phyloP scores from a whole-genome alignment of 2,329 filamentous ascomycete species.

The Stachybotrys chartarum region DNA sequence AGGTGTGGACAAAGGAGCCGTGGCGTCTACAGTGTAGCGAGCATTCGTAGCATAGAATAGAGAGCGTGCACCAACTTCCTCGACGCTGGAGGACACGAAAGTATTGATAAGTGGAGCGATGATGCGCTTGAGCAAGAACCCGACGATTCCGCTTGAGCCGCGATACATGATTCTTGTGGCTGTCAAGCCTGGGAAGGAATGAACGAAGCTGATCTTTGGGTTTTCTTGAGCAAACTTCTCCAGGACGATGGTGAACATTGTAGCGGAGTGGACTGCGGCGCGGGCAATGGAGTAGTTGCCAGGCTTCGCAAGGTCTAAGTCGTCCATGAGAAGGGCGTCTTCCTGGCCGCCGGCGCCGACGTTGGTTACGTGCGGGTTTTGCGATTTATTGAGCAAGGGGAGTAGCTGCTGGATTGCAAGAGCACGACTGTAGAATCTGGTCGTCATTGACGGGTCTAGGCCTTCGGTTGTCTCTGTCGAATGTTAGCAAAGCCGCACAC shows the following conservation, averaged over 20 bases:
- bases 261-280: slow-evolving; percentile 35
- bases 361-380: slow-evolving; percentile 38
- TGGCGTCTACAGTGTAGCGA: slow-evolving; percentile 7
- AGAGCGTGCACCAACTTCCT: slow-evolving; percentile 12
- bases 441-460: slow-evolving; percentile 41
- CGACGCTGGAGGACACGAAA: slow-evolving; percentile 5
- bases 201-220: slow-evolving; percentile 29
- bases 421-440: slow-evolving; percentile 51
- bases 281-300: slow-evolving; percentile 24
- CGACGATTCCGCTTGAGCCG: slow-evolving; percentile 9
- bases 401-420: slow-evolving; percentile 50
- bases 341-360: slow-evolving; percentile 45
- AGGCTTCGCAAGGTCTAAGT: slow-evolving; percentile 34
- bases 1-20: neutral
- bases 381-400: slow-evolving; percentile 36
- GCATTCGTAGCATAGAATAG: slow-evolving; percentile 16
- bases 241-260: slow-evolving; percentile 39
- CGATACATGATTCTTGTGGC: slow-evolving; percentile 11
- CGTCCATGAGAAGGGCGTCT: slow-evolving; percentile 33
- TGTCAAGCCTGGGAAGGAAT: slow-evolving; percentile 23
- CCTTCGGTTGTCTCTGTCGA: slow-evolving; percentile 47
- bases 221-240: slow-evolving; percentile 39
- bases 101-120: slow-evolving; percentile 7
- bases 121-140: slow-evolving; percentile 8
- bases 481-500: neutral